Evolutionary conservation across 2,329 filamentous ascomycete genomes (phyloP), one percentile per base, ranked within the genome.

Genomic region (Purpureocillium takamizusanense): DNA sequence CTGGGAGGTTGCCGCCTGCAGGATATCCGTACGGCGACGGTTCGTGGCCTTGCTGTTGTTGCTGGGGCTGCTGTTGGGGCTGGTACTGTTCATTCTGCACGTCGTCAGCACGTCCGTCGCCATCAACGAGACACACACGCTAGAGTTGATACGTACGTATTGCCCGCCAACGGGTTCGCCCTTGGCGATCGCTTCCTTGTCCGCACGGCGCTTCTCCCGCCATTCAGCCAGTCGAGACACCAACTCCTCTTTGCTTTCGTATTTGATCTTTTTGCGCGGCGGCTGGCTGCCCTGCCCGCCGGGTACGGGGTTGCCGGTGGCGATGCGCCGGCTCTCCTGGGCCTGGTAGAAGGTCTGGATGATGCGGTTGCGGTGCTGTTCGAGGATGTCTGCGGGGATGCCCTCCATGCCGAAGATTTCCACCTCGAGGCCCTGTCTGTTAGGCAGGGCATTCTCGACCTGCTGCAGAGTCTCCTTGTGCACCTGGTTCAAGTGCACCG

Each of bases 381-480:
- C 76, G 41, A 86, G 67, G 45, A 94, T 76, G 41, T 95, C 86
- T 42, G 87, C 83, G 3, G 92, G 92, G 29, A 97, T 86, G 55
- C 92, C 92, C 60, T 95, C 88, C 86, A 95, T 95, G 54, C 90
- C 92, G 59, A 97, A 98, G 54, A 98, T 95, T 63, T 98, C 92
- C 43, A 94, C 79, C 43, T 94, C 87, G 43, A 94, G 78, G 42
- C 83, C 83, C 46, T 86, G 78, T 45, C 92, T 81, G 53, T 90
- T 90, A 1, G 85, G 81, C 3, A 95, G 74, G 36, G 92, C 88
- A 71, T 97, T 95, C 52, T 95, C 90, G 54, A 98, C 88, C 33
- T 80, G 78, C 15, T 77, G 79, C 36, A 97, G 74, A 23, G 81
- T 85, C 60, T 95, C 89, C 62, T 98, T 98, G 70, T 98, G 92